Conservation (phyloP, 2,329 filamentous ascomycete species). For the Diplodia mutila region DNA sequence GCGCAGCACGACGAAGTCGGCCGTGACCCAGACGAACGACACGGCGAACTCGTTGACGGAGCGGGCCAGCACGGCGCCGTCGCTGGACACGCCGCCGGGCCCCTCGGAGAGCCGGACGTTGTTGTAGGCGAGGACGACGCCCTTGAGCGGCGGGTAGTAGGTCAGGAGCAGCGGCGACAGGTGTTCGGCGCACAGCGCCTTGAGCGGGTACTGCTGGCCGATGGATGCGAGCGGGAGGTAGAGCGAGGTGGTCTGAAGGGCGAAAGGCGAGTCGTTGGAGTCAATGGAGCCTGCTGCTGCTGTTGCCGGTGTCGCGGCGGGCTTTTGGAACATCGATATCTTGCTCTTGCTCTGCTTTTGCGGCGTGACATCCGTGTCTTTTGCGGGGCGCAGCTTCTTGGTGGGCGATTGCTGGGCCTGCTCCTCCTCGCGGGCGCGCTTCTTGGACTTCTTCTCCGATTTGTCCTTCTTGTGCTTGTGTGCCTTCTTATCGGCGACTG, state of each 20-base stretch:
- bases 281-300: not conserved
- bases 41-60: conserved; percentile 73
- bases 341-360: not conserved
- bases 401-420: conserved; percentile 12
- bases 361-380: not conserved
- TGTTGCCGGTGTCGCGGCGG: not conserved
- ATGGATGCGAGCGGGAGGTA: conserved; percentile 75
- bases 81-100: conserved; percentile 39
- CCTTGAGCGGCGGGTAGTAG: conserved; percentile 73
- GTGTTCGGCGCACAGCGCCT: conserved; percentile 73
- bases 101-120: conserved; percentile 68
- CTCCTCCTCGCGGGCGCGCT: conserved; percentile 30
- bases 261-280: conserved; percentile 59
- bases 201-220: conserved; percentile 70
- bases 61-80: conserved; percentile 23
- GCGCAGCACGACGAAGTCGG: conserved; percentile 81
- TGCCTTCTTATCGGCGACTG: conserved; percentile 43
- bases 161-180: conserved; percentile 75
- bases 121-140: conserved; percentile 74
- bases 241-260: conserved; percentile 77
- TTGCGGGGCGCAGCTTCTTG: conserved; percentile 25
- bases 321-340: not conserved
- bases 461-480: conserved; percentile 46
- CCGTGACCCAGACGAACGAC: conserved; percentile 85
- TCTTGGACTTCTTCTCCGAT: conserved; percentile 34